A percentile compares a stretch with the other conserved stretches of the same genome.
These are phyloP conservation scores for Nicotiana otophora DNA, from an alignment of 257 asterid species.

Conservation along the genomic window DNA sequence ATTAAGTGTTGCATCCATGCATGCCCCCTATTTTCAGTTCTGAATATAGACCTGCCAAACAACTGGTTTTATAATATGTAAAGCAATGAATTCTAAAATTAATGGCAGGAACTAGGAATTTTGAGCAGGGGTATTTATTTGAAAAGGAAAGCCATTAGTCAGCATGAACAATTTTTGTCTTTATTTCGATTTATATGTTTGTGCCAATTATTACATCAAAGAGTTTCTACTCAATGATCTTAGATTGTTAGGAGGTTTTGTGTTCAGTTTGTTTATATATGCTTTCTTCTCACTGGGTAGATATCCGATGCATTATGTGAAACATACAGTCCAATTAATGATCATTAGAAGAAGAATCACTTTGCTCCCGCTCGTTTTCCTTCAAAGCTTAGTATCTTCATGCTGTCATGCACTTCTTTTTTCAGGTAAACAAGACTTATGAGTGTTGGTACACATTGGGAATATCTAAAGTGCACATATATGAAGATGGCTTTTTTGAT, in stretches of 20 bases:
- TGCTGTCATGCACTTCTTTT: slow-evolving; percentile 26
- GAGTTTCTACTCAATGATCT: not conserved
- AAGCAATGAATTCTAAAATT: not conserved
- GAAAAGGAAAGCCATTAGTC: not conserved
- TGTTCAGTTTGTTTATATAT: not conserved
- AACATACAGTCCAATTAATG: not conserved
- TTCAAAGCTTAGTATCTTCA: not conserved
- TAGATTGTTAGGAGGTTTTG: not conserved
- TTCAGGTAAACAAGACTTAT: slow-evolving; percentile 83
- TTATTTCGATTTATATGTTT: not conserved
- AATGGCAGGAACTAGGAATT: not conserved
- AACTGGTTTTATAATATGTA: not conserved
- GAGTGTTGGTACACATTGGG: slow-evolving; percentile 90
- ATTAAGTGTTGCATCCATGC: not conserved
- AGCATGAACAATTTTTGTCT: not conserved
- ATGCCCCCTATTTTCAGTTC: not conserved
- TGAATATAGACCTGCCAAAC: not conserved
- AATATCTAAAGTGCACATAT: slow-evolving; percentile 65
- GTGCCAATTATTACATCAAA: not conserved
- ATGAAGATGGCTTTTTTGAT: slow-evolving; percentile 60
- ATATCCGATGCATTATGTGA: not conserved
- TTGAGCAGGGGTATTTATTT: not conserved
- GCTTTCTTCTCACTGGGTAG: not conserved
- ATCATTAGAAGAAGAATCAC: not conserved
- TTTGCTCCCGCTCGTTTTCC: not conserved